These are phyloP conservation scores for Penicillium subrubescens DNA, from an alignment of 495 filamentous ascomycete species.

Conservation along the genomic window DNA sequence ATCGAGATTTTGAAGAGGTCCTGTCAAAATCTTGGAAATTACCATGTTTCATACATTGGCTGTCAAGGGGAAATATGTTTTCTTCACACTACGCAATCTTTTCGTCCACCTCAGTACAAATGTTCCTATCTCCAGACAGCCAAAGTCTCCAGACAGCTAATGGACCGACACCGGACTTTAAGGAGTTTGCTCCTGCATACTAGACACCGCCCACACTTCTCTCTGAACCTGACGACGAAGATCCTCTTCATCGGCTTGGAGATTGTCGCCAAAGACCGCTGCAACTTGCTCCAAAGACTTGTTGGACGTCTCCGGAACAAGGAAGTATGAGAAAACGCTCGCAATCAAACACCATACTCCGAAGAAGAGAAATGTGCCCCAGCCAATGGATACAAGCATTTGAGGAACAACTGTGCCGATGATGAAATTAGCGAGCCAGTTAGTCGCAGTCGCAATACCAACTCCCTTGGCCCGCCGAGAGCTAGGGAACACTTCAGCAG, in stretches of 20 bases:
- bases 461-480: slow-evolving; percentile 26
- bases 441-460: slow-evolving; percentile 20
- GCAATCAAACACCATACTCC: neutral
- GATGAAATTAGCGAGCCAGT: slow-evolving; percentile 64
- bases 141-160: too few relatives aligned
- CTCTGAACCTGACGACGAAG: slow-evolving; percentile 8
- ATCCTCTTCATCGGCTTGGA: slow-evolving; percentile 8
- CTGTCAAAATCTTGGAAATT: neutral
- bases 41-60: too few relatives aligned
- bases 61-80: too few relatives aligned
- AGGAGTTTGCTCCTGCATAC: neutral
- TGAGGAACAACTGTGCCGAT: slow-evolving; percentile 59
- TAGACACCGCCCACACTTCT: slow-evolving; percentile 12
- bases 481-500: slow-evolving; percentile 27
- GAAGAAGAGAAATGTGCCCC: slow-evolving; percentile 7
- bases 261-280: slow-evolving; percentile 11
- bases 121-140: neutral
- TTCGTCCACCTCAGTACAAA: neutral
- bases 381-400: slow-evolving; percentile 56
- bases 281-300: slow-evolving; percentile 22
- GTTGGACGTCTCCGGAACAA: slow-evolving; percentile 10
- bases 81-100: too few relatives aligned
- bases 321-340: slow-evolving; percentile 3
- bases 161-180: neutral
- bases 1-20: neutral